Base-by-base conservation (phyloP, 108 stramenopile genomes). In the Cyclotella baltica region DNA sequence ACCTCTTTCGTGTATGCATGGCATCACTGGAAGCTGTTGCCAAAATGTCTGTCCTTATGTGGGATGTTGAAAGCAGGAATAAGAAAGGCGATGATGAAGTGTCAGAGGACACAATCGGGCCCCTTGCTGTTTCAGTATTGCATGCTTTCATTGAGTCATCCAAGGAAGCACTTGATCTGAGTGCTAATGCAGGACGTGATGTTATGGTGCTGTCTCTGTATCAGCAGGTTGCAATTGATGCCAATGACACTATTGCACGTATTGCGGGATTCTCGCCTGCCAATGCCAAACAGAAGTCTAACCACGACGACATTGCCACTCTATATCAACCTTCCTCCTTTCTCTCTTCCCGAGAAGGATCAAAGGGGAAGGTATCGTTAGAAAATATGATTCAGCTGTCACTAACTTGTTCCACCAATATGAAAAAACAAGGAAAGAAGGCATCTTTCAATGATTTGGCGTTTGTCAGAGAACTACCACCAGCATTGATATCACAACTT, bases 271-370 rank as follows among this genome's bases (percentile, higher is more conserved):
- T 38, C 58, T 68, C 68, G 20, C 67, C 65, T 27, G 52, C 36
- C 36, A 38, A 47, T 16, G n/a, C 38, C 38, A 31, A 64, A 43
- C 19, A 57, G 31, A 58, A 70, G 22, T 53, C 50, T 3, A 56
- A 77, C 35, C 67, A 67, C 13, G 83, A 83, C 9, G 83, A 83
- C 62, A 77, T 83, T 73, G 68, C 67, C n/a, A 66, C 63, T 27
- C 35, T 57, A 55, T 77, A 73, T n/a, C 58, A 77, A 57, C 70
- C 70, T 52, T 73, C 83, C 22, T 67, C 76, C 33, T 40, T 83
- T 46, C 23, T 70, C 29, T 64, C 46, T 23, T 63, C 61, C 9
- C 36, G 28, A 36, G 71, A 72, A n/a, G 19, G 71, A 29, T 72
- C 29, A 36, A 72, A 59, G 37, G 71, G 71, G 38, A 72, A 31